Conservation (phyloP, 192 early-diverging fungal genomes). For the Spinellus fusiger region DNA sequence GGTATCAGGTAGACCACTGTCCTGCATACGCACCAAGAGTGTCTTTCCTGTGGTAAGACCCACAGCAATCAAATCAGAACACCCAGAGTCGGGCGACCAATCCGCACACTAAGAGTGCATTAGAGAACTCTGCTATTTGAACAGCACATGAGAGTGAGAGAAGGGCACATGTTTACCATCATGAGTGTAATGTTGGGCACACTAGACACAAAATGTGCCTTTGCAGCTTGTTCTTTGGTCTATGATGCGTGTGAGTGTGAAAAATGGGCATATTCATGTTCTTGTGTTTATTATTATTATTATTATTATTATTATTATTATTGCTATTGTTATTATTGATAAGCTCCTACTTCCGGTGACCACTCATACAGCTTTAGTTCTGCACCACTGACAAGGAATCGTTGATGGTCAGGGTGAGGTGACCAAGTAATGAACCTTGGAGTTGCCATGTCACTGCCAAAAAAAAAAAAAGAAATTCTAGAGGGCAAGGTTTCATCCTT, state of each 20-base stretch:
- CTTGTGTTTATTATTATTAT: too few species aligned
- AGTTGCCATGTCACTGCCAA: not conserved
- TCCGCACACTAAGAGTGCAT: constrained; percentile 48
- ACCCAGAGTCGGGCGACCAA: constrained; percentile 59
- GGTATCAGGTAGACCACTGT: constrained; percentile 9
- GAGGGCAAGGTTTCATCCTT: too few species aligned
- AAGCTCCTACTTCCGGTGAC: not conserved
- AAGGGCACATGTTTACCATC: constrained; percentile 14
- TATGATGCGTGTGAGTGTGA: not conserved
- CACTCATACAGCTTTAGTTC: not conserved
- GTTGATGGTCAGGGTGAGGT: not conserved
- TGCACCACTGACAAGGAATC: not conserved
- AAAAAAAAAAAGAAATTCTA: too few species aligned
- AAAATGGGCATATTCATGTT: not conserved
- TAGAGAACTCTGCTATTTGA: not conserved
- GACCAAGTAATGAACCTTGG: not conserved
- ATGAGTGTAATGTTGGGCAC: constrained; percentile 28
- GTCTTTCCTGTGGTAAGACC: constrained; percentile 54
- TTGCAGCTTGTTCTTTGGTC: constrained; percentile 13
- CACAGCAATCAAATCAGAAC: constrained; percentile 50
- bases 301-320: constrained; percentile 10
- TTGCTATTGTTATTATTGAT: not conserved
- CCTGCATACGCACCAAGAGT: constrained; percentile 47
- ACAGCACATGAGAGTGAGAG: not conserved
- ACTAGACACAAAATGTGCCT: constrained; percentile 9